Evolutionary conservation across 2,329 filamentous ascomycete genomes (phyloP).

Genomic region (Fusarium coffeatum): DNA sequence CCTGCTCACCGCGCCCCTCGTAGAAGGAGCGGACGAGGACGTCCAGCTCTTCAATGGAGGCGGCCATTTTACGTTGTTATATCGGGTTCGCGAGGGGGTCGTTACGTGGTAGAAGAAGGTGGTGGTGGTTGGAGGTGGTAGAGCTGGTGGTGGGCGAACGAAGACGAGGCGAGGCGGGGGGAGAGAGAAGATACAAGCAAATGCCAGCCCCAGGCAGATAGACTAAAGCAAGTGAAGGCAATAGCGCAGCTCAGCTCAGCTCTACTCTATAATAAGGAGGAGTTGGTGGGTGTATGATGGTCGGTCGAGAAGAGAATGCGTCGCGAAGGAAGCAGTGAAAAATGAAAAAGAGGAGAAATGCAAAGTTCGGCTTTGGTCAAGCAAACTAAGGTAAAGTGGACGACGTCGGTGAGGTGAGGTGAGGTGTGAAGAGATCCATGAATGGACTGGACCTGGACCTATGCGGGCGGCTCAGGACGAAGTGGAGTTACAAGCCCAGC

Average conservation of each 20-base stretch:
- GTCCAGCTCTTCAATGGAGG: slow-evolving; percentile 93
- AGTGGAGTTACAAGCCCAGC: slow-evolving; percentile 36
- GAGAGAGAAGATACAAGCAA: slow-evolving; percentile 45
- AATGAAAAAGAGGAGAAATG: slow-evolving; percentile 39
- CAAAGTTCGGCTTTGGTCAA: slow-evolving; percentile 37
- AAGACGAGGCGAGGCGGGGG: slow-evolving; percentile 43
- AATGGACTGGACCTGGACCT: slow-evolving; percentile 21
- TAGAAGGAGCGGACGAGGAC: slow-evolving; percentile 96
- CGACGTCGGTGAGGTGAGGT: slow-evolving; percentile 46
- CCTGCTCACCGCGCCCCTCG: slow-evolving; percentile 93
- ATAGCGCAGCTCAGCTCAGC: slow-evolving; percentile 1
- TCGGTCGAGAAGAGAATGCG: slow-evolving; percentile 9
- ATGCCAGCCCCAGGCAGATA: slow-evolving; percentile 42
- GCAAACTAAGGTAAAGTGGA: slow-evolving; percentile 41
- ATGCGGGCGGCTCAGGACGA: slow-evolving; percentile 20
- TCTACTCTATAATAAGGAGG: slow-evolving; percentile 28
- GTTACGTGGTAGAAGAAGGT: slow-evolving; percentile 38
- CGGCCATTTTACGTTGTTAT: slow-evolving; percentile 64
- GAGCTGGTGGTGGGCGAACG: slow-evolving; percentile 41
- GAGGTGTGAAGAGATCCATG: slow-evolving; percentile 37
- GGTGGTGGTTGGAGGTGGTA: slow-evolving; percentile 36
- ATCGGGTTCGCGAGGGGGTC: slow-evolving; percentile 46
- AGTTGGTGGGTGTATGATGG: slow-evolving; percentile 6
- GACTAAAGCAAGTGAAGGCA: slow-evolving; percentile 33
- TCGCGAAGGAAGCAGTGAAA: slow-evolving; percentile 37